phyloP scores from a whole-genome alignment of 257 asterid species.

The Cinchona pubescens region DNA sequence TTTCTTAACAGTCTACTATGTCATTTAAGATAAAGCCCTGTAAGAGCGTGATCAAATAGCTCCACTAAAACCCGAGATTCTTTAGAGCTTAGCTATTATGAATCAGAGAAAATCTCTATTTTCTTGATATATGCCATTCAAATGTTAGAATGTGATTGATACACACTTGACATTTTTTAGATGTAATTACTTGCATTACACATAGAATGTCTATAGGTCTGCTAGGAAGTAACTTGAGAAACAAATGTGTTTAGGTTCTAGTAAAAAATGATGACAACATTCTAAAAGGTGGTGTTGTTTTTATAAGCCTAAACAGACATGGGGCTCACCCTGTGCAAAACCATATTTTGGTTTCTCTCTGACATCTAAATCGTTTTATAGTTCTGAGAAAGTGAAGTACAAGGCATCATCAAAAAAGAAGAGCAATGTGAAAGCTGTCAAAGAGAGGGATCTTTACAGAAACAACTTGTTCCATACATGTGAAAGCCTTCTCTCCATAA shows the following conservation, averaged over 20 bases:
- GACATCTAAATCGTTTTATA: conserved; percentile 22
- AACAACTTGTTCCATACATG: conserved; percentile 70
- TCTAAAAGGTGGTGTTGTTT: neutral
- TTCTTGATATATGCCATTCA: neutral
- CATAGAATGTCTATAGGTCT: neutral
- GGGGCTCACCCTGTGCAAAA: neutral
- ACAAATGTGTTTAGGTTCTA: neutral
- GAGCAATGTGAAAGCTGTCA: conserved; percentile 31
- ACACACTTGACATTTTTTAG: no score
- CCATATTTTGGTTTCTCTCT: neutral
- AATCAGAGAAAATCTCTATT: neutral
- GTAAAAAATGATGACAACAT: neutral
- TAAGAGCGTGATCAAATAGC: neutral
- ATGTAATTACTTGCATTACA: neutral
- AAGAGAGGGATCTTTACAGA: conserved; percentile 45
- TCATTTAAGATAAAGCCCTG: neutral
- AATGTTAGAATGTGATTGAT: no score
- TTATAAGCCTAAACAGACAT: neutral
- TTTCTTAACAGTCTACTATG: neutral
- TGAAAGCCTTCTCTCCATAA: conserved; percentile 78
- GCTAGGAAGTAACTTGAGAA: neutral
- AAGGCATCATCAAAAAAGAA: conserved; percentile 50
- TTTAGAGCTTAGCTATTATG: neutral
- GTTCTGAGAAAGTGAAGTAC: conserved; percentile 48
- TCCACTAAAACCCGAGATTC: neutral